Evolutionary conservation across 2,329 filamentous ascomycete genomes (phyloP).

Genomic region (Colletotrichum ledebouriae): DNA sequence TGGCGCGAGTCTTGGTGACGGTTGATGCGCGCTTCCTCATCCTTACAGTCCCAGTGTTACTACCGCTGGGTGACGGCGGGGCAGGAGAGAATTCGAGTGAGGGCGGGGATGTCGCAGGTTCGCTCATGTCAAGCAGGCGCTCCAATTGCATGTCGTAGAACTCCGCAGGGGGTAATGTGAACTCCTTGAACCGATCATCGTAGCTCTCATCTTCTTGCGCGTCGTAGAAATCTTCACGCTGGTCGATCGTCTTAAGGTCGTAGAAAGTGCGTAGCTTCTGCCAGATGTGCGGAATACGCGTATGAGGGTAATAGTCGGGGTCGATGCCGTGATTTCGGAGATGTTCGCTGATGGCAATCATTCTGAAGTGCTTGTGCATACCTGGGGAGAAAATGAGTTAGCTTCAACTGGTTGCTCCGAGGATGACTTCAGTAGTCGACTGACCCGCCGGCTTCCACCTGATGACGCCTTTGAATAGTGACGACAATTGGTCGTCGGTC

Average conservation of each 20-base stretch:
- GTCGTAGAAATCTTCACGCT: slow-evolving; percentile 76
- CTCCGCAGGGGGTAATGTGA: slow-evolving; percentile 68
- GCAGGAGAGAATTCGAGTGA: slow-evolving; percentile 55
- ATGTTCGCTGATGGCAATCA: slow-evolving; percentile 87
- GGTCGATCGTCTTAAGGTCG: slow-evolving; percentile 87
- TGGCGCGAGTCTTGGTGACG: slow-evolving; percentile 52
- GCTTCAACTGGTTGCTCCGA: slow-evolving; percentile 41
- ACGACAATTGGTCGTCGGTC: slow-evolving; percentile 96
- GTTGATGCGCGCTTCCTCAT: slow-evolving; percentile 62
- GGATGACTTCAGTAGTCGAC: slow-evolving; percentile 27
- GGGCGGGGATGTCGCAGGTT: slow-evolving; percentile 62
- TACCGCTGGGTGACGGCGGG: slow-evolving; percentile 39
- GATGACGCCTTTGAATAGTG: slow-evolving; percentile 92
- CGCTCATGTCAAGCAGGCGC: slow-evolving; percentile 59
- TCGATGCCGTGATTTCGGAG: slow-evolving; percentile 85
- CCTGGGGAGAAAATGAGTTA: slow-evolving; percentile 61
- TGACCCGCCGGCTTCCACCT: slow-evolving; percentile 95
- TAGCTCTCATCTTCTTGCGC: slow-evolving; percentile 69
- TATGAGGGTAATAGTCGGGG: slow-evolving; percentile 79
- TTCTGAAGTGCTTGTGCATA: slow-evolving; percentile 94
- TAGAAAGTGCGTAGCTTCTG: slow-evolving; percentile 86
- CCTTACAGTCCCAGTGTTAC: slow-evolving; percentile 43
- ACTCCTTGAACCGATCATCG: slow-evolving; percentile 74
- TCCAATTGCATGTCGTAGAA: slow-evolving; percentile 63
- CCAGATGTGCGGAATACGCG: slow-evolving; percentile 92